A percentile compares a stretch with the other conserved stretches of the same genome.
Conservation (phyloP, 768 basidiomycete species). For the Rhizopogon rudus region DNA sequence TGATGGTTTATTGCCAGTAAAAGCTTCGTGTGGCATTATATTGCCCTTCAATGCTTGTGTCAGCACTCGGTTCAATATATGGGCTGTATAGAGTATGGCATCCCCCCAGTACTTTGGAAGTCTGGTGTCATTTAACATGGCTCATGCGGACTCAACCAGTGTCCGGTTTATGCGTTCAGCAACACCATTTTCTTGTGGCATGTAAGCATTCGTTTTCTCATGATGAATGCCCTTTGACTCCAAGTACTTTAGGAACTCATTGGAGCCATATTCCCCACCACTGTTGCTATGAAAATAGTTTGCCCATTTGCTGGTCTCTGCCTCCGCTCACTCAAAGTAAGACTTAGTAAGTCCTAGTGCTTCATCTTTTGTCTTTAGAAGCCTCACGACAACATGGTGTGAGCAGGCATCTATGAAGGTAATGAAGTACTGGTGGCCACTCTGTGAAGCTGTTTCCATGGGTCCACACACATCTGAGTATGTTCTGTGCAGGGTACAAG, state of each 20-base stretch:
- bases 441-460: constrained; percentile 3
- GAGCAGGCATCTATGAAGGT: constrained; percentile 17
- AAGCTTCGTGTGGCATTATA: constrained; percentile 21
- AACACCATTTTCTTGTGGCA: constrained; percentile 3
- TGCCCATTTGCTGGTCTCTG: too few relatives aligned
- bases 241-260: constrained; percentile 14
- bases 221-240: constrained; percentile 6
- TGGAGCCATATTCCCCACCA: constrained; percentile 25
- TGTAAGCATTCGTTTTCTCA: constrained; percentile 5
- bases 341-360: constrained; percentile 5
- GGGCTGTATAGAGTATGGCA: not conserved
- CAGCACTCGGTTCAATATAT: not conserved
- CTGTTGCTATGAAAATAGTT: constrained; percentile 7
- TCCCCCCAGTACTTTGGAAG: constrained; percentile 3
- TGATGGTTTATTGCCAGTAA: constrained; percentile 14
- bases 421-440: constrained; percentile 11
- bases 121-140: not conserved
- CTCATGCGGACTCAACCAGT: not conserved
- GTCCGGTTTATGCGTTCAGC: constrained; percentile 1
- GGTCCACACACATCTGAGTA: constrained; percentile 19
- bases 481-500: not conserved
- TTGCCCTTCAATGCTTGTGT: not conserved
- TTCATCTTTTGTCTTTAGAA: constrained; percentile 11
- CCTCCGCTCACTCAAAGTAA: too few relatives aligned
- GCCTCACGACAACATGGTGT: constrained; percentile 8